These are phyloP conservation scores for Sporothrix euskadiensis DNA, from an alignment of 2,329 filamentous ascomycete species.

Conservation along the genomic window DNA sequence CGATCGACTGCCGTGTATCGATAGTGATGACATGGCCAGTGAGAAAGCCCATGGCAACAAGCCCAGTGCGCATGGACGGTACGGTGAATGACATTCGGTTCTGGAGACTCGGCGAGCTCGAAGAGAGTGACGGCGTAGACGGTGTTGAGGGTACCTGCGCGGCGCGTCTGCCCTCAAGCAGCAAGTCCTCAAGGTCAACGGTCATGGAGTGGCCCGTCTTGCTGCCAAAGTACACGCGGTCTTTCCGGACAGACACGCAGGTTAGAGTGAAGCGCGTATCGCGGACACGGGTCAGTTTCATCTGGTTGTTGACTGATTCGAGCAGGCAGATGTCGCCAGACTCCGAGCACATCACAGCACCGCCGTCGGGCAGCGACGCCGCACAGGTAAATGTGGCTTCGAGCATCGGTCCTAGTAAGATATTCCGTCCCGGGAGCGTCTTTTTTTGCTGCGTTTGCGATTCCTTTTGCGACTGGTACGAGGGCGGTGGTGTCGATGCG, in stretches of 20 bases:
- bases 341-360: conserved; percentile 82
- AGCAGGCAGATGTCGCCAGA: conserved; percentile 86
- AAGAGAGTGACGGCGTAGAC: conserved; percentile 38
- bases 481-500: conserved; percentile 39
- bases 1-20: conserved; percentile 73
- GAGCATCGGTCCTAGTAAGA: conserved; percentile 75
- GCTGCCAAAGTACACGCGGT: conserved; percentile 67
- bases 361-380: conserved; percentile 67
- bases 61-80: conserved; percentile 45
- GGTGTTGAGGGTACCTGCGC: conserved; percentile 31
- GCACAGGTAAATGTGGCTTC: conserved; percentile 84
- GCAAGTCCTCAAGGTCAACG: conserved; percentile 52
- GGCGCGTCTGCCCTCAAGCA: conserved; percentile 35
- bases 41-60: conserved; percentile 70
- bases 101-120: conserved; percentile 5
- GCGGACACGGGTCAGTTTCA: conserved; percentile 67
- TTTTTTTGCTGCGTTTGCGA: conserved; percentile 55
- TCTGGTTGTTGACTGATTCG: conserved; percentile 71
- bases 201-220: conserved; percentile 61
- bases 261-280: conserved; percentile 67
- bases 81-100: conserved; percentile 38
- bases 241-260: conserved; percentile 63
- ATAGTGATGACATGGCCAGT: conserved; percentile 69
- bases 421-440: conserved; percentile 82
- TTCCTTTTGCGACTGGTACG: conserved; percentile 31